Evolutionary conservation across 306 rosid genomes (phyloP), one percentile per base, ranked within the genome.

Genomic region (Pachyrhizus erosus): DNA sequence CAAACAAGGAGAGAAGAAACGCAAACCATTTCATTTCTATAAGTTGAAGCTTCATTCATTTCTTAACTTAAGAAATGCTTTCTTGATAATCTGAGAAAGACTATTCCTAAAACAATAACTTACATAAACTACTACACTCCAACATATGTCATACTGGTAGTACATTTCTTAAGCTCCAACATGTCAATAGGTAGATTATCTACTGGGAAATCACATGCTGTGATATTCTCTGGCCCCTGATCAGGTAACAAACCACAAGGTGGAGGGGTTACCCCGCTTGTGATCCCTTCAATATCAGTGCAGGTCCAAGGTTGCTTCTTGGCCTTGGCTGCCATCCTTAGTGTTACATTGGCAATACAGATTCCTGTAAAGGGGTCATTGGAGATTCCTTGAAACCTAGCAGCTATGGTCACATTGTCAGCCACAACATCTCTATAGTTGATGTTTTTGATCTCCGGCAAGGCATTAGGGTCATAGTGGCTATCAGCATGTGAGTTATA

Each of bases 221-320:
- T 34, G 60, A 82, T 77, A 74, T 89, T 89, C 86, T 82, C 81
- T 7, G 73, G 77, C 52, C 88, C 92, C 12, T 88, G 92, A 83
- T 91, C 90, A n/a, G 90, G 86, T 73, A 94, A 83, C 67, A 83
- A 84, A 23, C 55, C 84, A 64, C 98, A 94, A 5, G 97, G 97
- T 18, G 68, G 75, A 21, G 98, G 98, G 0, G 87, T 88, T 64
- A 94, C 98, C 0, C 92, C 89, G 1, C 92, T 91, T 0, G 95
- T 89, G 37, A 91, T 85, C 84, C 98, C 98, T 23, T 62, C 79
- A 7, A 92, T 78, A 49, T 92, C 94, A 0, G 89, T 39, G 65
- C 98, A 92, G 0, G 92, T 91, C 97, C 98, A 93, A 12, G 90
- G 89, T 76, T 86, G 90, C 84, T 94, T 93, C 94, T 94, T 90